Conservation (phyloP, 2,329 filamentous ascomycete species). For the Xylariaceae sp. region DNA sequence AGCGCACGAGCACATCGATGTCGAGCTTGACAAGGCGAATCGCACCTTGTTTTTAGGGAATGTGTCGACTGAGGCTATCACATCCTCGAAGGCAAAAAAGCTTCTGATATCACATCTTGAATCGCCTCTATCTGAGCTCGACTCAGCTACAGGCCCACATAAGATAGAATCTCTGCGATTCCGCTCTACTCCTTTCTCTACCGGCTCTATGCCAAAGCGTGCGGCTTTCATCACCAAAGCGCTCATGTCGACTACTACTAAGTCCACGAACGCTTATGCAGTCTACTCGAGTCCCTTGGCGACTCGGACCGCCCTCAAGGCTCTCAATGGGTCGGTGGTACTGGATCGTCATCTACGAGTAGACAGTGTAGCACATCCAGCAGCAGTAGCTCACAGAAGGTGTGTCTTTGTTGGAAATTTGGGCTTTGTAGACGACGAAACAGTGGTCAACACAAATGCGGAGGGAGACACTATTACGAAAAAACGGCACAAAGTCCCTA, state of each 20-base stretch:
- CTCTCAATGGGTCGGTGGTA: slow-evolving; percentile 83
- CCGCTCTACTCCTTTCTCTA: slow-evolving; percentile 86
- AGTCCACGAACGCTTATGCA: slow-evolving; percentile 91
- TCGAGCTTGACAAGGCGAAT: slow-evolving; percentile 81
- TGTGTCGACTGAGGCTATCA: slow-evolving; percentile 82
- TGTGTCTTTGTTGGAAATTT: slow-evolving; percentile 98
- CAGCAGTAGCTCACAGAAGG: slow-evolving; percentile 79
- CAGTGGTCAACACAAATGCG: slow-evolving; percentile 67
- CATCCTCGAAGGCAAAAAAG: slow-evolving; percentile 81
- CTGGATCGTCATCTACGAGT: slow-evolving; percentile 89
- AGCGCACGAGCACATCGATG: slow-evolving; percentile 48
- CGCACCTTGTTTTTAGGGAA: slow-evolving; percentile 95
- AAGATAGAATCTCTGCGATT: slow-evolving; percentile 92
- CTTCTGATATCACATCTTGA: slow-evolving; percentile 75
- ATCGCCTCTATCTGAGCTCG: slow-evolving; percentile 68
- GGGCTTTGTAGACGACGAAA: slow-evolving; percentile 94
- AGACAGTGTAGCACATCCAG: slow-evolving; percentile 88
- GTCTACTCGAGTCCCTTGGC: slow-evolving; percentile 81
- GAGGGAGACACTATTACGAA: slow-evolving; percentile 72
- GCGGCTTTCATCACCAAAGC: slow-evolving; percentile 93
- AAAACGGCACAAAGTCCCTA: slow-evolving; percentile 75
- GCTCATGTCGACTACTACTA: slow-evolving; percentile 88
- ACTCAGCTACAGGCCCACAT: slow-evolving; percentile 59
- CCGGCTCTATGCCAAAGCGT: slow-evolving; percentile 80
- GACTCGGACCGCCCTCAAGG: slow-evolving; percentile 75